phyloP scores from a whole-genome alignment of 2,329 filamentous ascomycete species.

The Corinectria fuckeliana region DNA sequence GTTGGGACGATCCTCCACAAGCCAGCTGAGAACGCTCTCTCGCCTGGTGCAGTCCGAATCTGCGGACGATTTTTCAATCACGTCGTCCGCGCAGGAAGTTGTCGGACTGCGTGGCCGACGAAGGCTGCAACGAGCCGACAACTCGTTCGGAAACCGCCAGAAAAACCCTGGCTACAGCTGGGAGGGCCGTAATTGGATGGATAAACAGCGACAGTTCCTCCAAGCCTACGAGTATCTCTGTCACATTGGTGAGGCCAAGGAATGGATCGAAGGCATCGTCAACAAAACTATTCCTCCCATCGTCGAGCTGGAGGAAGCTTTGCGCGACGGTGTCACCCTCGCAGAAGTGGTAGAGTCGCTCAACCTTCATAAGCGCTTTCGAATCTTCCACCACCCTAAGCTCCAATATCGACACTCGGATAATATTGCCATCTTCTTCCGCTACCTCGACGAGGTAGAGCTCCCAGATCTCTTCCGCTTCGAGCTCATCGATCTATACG shows the following conservation, averaged over 20 bases:
- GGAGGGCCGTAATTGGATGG: slow-evolving; percentile 95
- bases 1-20: slow-evolving; percentile 87
- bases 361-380: slow-evolving; percentile 74
- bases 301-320: slow-evolving; percentile 88
- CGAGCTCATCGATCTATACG: slow-evolving; percentile 95
- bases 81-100: slow-evolving; percentile 81
- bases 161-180: slow-evolving; percentile 68
- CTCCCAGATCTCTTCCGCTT: slow-evolving; percentile 96
- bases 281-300: slow-evolving; percentile 87
- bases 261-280: slow-evolving; percentile 96
- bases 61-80: slow-evolving; percentile 81
- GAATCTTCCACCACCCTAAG: slow-evolving; percentile 85
- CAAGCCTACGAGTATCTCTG: slow-evolving; percentile 98
- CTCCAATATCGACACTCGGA: slow-evolving; percentile 96
- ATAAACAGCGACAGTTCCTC: slow-evolving; percentile 94
- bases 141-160: slow-evolving; percentile 54
- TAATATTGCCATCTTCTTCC: slow-evolving; percentile 96
- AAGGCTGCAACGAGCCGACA: slow-evolving; percentile 76
- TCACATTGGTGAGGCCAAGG: slow-evolving; percentile 97
- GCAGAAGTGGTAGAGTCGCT: slow-evolving; percentile 93
- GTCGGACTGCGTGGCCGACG: slow-evolving; percentile 85
- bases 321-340: slow-evolving; percentile 91
- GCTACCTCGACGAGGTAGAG: slow-evolving; percentile 88
- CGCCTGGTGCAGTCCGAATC: slow-evolving; percentile 78
- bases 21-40: slow-evolving; percentile 86